Evolutionary conservation across 1,284 basidiomycete genomes (phyloP).

Genomic region (Cerrena zonata): DNA sequence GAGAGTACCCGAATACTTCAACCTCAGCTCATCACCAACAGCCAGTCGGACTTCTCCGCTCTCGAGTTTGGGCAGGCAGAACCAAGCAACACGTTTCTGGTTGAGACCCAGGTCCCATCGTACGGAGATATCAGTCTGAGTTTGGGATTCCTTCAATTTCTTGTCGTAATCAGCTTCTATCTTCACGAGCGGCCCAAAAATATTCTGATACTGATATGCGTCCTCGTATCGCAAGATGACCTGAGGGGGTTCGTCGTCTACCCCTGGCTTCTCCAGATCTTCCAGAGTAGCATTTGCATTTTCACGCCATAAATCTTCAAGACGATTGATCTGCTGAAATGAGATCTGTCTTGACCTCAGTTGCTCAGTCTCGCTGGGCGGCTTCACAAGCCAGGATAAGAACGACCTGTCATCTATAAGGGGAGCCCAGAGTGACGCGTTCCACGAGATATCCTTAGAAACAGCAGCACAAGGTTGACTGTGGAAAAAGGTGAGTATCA

Average conservation of each 20-base stretch:
- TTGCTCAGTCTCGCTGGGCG: constrained; percentile 92
- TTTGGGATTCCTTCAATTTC: constrained; percentile 94
- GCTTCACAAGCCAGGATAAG: constrained; percentile 97
- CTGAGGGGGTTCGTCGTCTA: constrained; percentile 92
- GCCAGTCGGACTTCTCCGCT: constrained; percentile 96
- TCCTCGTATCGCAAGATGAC: constrained; percentile 92
- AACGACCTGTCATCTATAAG: constrained; percentile 98
- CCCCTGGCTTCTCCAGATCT: constrained; percentile 93
- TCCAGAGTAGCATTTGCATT: constrained; percentile 91
- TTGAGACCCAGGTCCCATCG: constrained; percentile 98
- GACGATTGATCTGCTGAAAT: constrained; percentile 91
- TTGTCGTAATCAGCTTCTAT: constrained; percentile 99
- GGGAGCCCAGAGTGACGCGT: constrained; percentile 94
- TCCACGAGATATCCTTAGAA: constrained; percentile 98
- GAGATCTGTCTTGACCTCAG: constrained; percentile 92
- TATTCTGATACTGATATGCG: constrained; percentile 99
- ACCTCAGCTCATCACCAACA: constrained; percentile 90
- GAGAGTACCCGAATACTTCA: constrained; percentile 85
- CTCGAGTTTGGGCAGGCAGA: constrained; percentile 91
- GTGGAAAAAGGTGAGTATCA: constrained; percentile 60
- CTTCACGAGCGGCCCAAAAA: constrained; percentile 97
- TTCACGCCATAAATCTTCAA: constrained; percentile 98
- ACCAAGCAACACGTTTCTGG: constrained; percentile 97
- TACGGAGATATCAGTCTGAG: constrained; percentile 92
- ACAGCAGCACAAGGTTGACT: constrained; percentile 97